Percentiles rank a stretch among this genome's conserved stretches.
These are phyloP conservation scores for Megacollybia platyphylla DNA, from an alignment of 1,284 basidiomycete genomes.

Conservation along the genomic window DNA sequence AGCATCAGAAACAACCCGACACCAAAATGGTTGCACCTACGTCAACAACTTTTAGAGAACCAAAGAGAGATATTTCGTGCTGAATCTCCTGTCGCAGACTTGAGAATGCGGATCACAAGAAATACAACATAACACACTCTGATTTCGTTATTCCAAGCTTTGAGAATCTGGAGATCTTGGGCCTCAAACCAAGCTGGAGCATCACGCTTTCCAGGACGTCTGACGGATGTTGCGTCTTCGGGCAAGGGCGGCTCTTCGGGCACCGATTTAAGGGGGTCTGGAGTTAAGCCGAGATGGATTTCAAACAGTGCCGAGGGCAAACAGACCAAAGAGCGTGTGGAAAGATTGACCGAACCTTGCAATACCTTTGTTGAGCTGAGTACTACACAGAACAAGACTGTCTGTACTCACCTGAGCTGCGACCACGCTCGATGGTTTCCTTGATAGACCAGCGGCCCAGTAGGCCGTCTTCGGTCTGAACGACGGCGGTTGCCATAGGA, in stretches of 20 bases:
- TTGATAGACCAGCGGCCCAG: conserved; percentile 58
- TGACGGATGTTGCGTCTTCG: conserved; percentile 16
- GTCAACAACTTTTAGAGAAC: conserved; percentile 64
- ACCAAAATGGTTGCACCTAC: conserved; percentile 24
- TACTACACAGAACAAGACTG: conserved; percentile 15
- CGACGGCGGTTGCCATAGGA: conserved; percentile 22
- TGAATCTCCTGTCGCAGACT: conserved; percentile 36
- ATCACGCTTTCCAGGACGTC: conserved; percentile 22
- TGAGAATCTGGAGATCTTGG: conserved; percentile 60
- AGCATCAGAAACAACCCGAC: conserved; percentile 4
- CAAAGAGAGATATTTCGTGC: conserved; percentile 69
- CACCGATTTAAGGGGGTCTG: conserved; percentile 49
- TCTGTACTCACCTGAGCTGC: conserved; percentile 51
- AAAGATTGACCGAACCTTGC: conserved; percentile 59
- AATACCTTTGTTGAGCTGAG: conserved; percentile 31
- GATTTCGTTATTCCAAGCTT: conserved; percentile 69
- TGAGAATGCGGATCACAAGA: too few relatives aligned
- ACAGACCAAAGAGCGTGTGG: conserved; percentile 55
- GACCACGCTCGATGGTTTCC: conserved; percentile 64
- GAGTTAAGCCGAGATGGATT: conserved; percentile 60
- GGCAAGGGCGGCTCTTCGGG: conserved; percentile 46
- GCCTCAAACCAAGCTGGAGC: conserved; percentile 65
- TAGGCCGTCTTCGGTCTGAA: conserved; percentile 37
- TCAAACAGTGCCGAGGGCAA: conserved; percentile 70
- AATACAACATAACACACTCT: conserved; percentile 7